A percentile compares a stretch with the other conserved stretches of the same genome.
phyloP scores from a whole-genome alignment of 208 protist species.

The Leishmania gerbilli region DNA sequence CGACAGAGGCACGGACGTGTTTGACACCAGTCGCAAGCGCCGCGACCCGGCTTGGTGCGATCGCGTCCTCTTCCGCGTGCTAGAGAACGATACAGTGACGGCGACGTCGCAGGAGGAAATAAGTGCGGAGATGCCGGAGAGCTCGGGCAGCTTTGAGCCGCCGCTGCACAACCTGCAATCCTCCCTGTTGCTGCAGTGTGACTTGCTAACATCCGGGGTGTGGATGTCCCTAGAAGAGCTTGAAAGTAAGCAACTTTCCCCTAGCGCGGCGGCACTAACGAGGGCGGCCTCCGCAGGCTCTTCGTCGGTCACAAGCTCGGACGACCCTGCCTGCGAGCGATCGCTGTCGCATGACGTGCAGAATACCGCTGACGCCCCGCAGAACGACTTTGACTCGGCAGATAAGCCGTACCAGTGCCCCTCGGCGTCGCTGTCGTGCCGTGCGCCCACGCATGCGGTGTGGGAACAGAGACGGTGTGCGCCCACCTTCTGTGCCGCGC shows the following conservation, averaged over 20 bases:
- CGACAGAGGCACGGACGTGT: constrained; percentile 63
- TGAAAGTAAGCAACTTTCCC: background rate
- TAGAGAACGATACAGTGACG: constrained; percentile 5
- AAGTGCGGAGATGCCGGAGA: background rate
- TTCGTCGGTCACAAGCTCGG: constrained; percentile 16
- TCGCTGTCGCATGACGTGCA: background rate
- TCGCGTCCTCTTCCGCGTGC: constrained; percentile 82
- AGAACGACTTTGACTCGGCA: constrained; percentile 6
- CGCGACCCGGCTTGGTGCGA: constrained; percentile 92
- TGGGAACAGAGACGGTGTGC: constrained; percentile 29
- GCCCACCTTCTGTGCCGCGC: constrained; percentile 37
- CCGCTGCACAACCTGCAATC: background rate
- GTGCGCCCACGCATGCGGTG: constrained; percentile 9
- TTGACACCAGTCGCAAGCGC: constrained; percentile 80
- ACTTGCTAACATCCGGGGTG: background rate
- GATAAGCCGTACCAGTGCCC: background rate
- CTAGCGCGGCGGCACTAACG: background rate
- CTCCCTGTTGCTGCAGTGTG: background rate
- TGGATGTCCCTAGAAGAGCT: constrained; percentile 16
- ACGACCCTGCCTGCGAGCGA: background rate
- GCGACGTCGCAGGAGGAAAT: background rate
- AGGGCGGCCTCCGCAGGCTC: too few relatives aligned
- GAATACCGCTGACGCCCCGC: constrained; percentile 7
- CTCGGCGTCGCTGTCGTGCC: background rate
- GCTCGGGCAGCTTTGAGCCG: background rate